Conservation (phyloP, 2,329 filamentous ascomycete species). For the Laburnicola sp. region DNA sequence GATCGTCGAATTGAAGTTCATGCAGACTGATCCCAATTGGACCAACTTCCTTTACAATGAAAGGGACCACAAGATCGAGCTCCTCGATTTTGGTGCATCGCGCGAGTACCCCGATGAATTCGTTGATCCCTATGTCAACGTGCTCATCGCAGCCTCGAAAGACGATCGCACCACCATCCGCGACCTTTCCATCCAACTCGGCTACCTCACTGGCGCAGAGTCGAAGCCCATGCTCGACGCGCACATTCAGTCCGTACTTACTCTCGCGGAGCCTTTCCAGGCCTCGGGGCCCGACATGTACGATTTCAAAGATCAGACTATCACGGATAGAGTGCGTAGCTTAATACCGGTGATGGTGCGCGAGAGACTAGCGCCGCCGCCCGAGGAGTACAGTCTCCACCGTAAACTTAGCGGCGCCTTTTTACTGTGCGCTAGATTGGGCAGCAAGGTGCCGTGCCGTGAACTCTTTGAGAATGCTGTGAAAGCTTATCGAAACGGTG, state of each 20-base stretch:
- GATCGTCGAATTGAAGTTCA: constrained; percentile 92
- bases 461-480: constrained; percentile 71
- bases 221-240: constrained; percentile 84
- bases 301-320: constrained; percentile 92
- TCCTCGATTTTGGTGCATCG: constrained; percentile 93
- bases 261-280: constrained; percentile 87
- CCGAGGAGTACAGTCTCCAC: constrained; percentile 94
- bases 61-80: constrained; percentile 71
- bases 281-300: constrained; percentile 77
- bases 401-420: constrained; percentile 95
- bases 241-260: constrained; percentile 84
- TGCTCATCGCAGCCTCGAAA: constrained; percentile 78
- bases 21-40: constrained; percentile 99
- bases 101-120: constrained; percentile 82
- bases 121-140: constrained; percentile 74
- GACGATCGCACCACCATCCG: constrained; percentile 67
- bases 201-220: constrained; percentile 91
- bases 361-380: constrained; percentile 85
- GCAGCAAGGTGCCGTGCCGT: constrained; percentile 78
- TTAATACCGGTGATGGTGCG: constrained; percentile 92
- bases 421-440: constrained; percentile 82
- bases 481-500: constrained; percentile 35
- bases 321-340: constrained; percentile 86
- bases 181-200: constrained; percentile 72
- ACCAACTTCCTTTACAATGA: constrained; percentile 96